Evolutionary conservation across 163 green algal species (phyloP).

Genomic region (Picocystis sp.): DNA sequence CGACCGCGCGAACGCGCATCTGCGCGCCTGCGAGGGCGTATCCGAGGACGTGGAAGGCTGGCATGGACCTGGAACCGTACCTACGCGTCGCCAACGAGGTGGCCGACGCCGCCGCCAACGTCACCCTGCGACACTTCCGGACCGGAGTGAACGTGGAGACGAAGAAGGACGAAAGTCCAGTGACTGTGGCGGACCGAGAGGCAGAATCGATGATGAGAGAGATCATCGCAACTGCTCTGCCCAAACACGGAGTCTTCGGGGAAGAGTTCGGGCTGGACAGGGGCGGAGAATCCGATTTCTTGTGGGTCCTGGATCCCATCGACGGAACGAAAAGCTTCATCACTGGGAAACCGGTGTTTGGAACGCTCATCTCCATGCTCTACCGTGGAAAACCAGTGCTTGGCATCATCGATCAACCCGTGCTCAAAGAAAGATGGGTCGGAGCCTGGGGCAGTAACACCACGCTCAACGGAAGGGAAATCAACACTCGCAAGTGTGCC

Average conservation of each 20-base stretch:
- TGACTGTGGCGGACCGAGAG: constrained; percentile 70
- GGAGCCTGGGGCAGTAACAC: constrained; percentile 47
- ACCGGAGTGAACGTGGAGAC: constrained; percentile 46
- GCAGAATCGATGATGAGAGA: constrained; percentile 51
- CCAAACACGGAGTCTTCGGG: constrained; percentile 60
- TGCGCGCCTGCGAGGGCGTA: too few relatives aligned
- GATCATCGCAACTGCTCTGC: constrained; percentile 31
- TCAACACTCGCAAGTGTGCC: constrained; percentile 28
- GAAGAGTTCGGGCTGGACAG: constrained; percentile 52
- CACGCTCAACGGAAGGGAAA: constrained; percentile 62
- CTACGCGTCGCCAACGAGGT: constrained; percentile 21
- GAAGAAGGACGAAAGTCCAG: constrained; percentile 64
- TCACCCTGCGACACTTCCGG: constrained; percentile 47
- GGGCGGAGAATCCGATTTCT: constrained; percentile 25
- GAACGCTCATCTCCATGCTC: constrained; percentile 81
- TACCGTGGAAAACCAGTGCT: constrained; percentile 66
- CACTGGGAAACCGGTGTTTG: constrained; percentile 92
- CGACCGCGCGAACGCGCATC: too few relatives aligned
- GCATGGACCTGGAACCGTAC: too few relatives aligned
- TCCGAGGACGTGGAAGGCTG: too few relatives aligned
- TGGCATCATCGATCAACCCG: constrained; percentile 88
- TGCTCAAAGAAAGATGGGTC: constrained; percentile 79
- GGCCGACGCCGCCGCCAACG: constrained; percentile 33
- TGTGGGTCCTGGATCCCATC: constrained; percentile 81
- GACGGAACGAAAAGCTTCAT: constrained; percentile 97